Conservation (phyloP, 768 basidiomycete genomes). For the Scleroderma citrinum region DNA sequence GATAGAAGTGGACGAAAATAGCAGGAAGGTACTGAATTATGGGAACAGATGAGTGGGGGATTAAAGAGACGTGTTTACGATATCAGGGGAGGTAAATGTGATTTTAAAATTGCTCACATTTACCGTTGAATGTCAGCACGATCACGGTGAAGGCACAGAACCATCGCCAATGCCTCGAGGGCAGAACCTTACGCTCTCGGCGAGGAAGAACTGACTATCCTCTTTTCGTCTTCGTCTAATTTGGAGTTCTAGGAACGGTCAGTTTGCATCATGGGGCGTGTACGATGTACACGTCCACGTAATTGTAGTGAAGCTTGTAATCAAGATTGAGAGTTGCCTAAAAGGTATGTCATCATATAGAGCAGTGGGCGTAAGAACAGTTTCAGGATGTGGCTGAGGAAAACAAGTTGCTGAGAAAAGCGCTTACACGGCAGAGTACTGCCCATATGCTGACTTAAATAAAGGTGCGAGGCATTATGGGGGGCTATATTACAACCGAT, state of each 20-base stretch:
- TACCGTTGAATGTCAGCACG: slow-evolving; percentile 54
- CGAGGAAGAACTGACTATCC: slow-evolving; percentile 13
- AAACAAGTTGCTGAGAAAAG: too few relatives aligned
- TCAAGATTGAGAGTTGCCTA: slow-evolving; percentile 25
- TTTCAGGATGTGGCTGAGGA: background rate
- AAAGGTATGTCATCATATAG: slow-evolving; percentile 6
- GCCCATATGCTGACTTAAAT: too few relatives aligned
- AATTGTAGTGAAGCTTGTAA: slow-evolving; percentile 27
- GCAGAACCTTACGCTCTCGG: slow-evolving; percentile 37
- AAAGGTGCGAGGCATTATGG: too few relatives aligned
- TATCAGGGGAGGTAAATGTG: slow-evolving; percentile 7
- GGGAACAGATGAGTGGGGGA: slow-evolving; percentile 2
- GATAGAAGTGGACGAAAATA: slow-evolving; percentile 50
- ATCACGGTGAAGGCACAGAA: slow-evolving; percentile 49
- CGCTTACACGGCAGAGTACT: too few relatives aligned
- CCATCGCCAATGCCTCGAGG: slow-evolving; percentile 54
- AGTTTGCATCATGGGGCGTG: slow-evolving; percentile 15
- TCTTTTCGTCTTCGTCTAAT: slow-evolving; percentile 1
- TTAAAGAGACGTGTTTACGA: background rate
- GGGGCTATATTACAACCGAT: too few relatives aligned
- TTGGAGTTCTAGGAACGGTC: slow-evolving; percentile 6
- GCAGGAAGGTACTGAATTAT: slow-evolving; percentile 16
- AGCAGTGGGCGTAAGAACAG: background rate
- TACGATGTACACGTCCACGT: slow-evolving; percentile 31
- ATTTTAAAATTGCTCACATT: slow-evolving; percentile 3